These are phyloP conservation scores for Colletotrichum sp. DNA, from an alignment of 2,329 filamentous ascomycete species.

Conservation along the genomic window DNA sequence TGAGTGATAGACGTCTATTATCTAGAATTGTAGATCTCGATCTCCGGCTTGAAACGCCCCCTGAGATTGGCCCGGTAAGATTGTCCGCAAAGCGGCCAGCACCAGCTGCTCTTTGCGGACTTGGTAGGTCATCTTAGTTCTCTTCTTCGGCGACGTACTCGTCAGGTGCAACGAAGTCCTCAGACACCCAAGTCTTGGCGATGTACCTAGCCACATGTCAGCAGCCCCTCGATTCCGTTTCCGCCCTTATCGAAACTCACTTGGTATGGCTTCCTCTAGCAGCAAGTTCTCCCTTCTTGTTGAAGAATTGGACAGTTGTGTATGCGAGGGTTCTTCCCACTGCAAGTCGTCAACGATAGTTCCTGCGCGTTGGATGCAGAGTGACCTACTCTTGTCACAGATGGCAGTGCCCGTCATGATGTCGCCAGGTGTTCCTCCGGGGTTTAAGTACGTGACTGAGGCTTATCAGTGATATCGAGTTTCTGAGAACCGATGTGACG, in stretches of 20 bases:
- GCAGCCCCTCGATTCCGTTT: not conserved
- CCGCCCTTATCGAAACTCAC: conserved; percentile 39
- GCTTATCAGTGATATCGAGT: accelerated
- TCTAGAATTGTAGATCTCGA: not conserved
- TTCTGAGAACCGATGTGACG: not conserved
- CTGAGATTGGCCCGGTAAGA: not conserved
- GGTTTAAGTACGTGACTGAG: conserved; percentile 66
- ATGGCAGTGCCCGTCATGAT: conserved; percentile 59
- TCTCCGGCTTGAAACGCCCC: accelerated
- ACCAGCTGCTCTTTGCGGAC: not conserved
- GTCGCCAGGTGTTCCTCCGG: conserved; percentile 63
- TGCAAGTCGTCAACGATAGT: conserved; percentile 27
- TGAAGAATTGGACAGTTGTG: conserved; percentile 64
- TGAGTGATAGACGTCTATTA: not conserved
- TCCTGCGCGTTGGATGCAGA: too few relatives aligned
- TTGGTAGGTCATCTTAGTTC: not conserved
- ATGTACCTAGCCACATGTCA: conserved; percentile 42
- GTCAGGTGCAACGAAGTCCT: conserved; percentile 40
- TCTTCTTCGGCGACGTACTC: conserved; percentile 37
- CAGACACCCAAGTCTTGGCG: conserved; percentile 38
- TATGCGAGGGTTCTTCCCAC: conserved; percentile 70
- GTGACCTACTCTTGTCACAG: conserved; percentile 63
- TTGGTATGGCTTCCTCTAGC: conserved; percentile 72
- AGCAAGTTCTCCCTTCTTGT: conserved; percentile 62
- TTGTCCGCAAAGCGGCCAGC: not conserved